Evolutionary conservation across 768 basidiomycete genomes (phyloP).

Genomic region (Leccinum boreale): DNA sequence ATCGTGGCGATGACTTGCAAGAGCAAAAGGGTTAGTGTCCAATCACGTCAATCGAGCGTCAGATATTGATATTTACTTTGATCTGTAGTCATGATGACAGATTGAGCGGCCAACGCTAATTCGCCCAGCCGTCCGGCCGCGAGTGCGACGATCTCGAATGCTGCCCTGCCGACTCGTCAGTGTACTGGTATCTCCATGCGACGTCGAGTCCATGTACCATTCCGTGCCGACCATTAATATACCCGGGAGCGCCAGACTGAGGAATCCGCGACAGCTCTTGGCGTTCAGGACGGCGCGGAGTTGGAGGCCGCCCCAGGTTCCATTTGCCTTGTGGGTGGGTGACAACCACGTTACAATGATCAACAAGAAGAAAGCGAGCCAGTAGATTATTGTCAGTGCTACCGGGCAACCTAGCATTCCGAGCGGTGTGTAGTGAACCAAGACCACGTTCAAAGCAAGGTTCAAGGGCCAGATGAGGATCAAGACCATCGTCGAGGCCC

Average conservation of each 20-base stretch:
- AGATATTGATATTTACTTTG: slow-evolving; percentile 45
- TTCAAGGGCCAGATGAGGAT: slow-evolving; percentile 66
- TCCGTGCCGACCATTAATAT: slow-evolving; percentile 80
- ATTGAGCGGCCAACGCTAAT: slow-evolving; percentile 70
- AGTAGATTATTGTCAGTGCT: slow-evolving; percentile 67
- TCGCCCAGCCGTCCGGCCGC: slow-evolving; percentile 69
- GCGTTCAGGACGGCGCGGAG: slow-evolving; percentile 42
- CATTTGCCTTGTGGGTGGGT: slow-evolving; percentile 49
- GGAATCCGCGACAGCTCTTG: slow-evolving; percentile 52
- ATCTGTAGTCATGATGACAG: slow-evolving; percentile 78
- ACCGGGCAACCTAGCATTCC: slow-evolving; percentile 65
- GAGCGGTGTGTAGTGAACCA: slow-evolving; percentile 64
- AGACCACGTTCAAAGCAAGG: slow-evolving; percentile 49
- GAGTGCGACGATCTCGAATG: slow-evolving; percentile 79
- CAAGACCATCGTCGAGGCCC: slow-evolving; percentile 63
- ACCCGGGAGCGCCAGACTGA: slow-evolving; percentile 69
- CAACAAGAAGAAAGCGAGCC: slow-evolving; percentile 60
- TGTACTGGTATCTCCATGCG: not conserved
- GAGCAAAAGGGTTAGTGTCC: not conserved
- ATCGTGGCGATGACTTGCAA: slow-evolving; percentile 63
- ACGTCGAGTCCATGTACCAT: slow-evolving; percentile 45
- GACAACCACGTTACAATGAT: slow-evolving; percentile 49
- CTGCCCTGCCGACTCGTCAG: slow-evolving; percentile 49
- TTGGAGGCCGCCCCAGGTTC: slow-evolving; percentile 63
- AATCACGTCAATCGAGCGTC: not conserved